Evolutionary conservation across 108 stramenopile species (phyloP).

Genomic region (Cylindrotheca closterium): DNA sequence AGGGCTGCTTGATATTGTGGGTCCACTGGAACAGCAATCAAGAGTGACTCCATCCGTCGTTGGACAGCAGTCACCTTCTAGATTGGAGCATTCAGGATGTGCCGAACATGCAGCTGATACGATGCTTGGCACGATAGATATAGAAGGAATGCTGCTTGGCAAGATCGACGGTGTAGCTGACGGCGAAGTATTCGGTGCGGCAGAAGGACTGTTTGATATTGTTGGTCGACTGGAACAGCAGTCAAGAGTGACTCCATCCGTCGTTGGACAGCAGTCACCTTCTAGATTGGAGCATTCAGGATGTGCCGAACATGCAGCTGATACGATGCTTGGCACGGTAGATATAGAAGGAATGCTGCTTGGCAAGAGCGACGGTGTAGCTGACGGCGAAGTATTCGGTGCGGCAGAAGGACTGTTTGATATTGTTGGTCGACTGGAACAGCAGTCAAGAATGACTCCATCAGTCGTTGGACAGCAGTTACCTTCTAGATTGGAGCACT

Average conservation of each 20-base stretch:
- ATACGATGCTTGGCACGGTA: background rate
- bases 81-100: no score
- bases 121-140: no score
- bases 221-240: conserved; percentile 13
- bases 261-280: conserved; percentile 38
- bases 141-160: background rate
- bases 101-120: no score
- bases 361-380: no score
- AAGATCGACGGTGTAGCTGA: background rate
- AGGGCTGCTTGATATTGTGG: no score
- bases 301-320: conserved; percentile 20
- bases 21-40: no score
- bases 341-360: background rate
- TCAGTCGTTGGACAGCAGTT: conserved; percentile 34
- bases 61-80: conserved; percentile 38
- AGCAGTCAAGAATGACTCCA: conserved; percentile 32
- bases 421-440: background rate
- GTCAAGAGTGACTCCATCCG: conserved; percentile 15
- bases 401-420: no score
- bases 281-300: conserved; percentile 20
- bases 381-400: no score
- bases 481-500: conserved; percentile 15
- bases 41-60: conserved; percentile 19
- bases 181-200: background rate
- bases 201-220: background rate